These are phyloP conservation scores for Rhodotorula sp. DNA, from an alignment of 1,284 basidiomycete genomes.

Conservation along the genomic window DNA sequence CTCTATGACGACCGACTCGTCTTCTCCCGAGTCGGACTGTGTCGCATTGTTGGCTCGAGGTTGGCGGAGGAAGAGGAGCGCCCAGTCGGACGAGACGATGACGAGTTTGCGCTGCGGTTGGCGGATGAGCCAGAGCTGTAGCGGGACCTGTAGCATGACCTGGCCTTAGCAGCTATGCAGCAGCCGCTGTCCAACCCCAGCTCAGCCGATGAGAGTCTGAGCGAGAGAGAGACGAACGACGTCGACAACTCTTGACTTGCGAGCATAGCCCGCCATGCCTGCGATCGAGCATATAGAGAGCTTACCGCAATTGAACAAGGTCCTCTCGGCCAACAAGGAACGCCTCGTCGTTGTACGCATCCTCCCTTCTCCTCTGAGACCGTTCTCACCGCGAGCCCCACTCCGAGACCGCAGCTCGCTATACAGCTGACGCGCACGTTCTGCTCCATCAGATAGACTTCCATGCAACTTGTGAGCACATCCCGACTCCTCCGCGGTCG, in stretches of 20 bases:
- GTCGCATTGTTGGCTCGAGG: not conserved
- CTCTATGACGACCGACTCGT: constrained; percentile 63
- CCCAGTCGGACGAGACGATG: constrained; percentile 19
- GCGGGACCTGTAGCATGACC: constrained; percentile 4
- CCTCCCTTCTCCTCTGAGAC: not conserved
- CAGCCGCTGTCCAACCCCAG: too few relatives aligned
- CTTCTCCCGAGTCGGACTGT: not conserved
- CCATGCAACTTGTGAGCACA: constrained; percentile 25
- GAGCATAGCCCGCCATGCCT: constrained; percentile 8
- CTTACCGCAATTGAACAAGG: constrained; percentile 17
- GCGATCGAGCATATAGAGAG: constrained; percentile 24
- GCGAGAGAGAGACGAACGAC: not conserved
- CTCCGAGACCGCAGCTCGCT: not conserved
- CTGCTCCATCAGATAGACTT: constrained; percentile 27
- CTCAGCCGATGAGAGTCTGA: too few relatives aligned
- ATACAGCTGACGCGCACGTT: not conserved
- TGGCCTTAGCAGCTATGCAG: not conserved
- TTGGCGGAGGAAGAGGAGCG: constrained; percentile 23
- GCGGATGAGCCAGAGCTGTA: constrained; percentile 27
- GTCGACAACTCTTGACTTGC: not conserved
- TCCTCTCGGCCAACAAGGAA: constrained; percentile 29
- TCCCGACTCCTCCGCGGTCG: not conserved
- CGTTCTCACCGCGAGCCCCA: not conserved
- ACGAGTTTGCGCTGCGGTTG: constrained; percentile 17
- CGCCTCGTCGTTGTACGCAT: constrained; percentile 28